Evolutionary conservation across 2,329 filamentous ascomycete genomes (phyloP), one percentile per base, ranked within the genome.

Genomic region (Neofusicoccum laricinum): DNA sequence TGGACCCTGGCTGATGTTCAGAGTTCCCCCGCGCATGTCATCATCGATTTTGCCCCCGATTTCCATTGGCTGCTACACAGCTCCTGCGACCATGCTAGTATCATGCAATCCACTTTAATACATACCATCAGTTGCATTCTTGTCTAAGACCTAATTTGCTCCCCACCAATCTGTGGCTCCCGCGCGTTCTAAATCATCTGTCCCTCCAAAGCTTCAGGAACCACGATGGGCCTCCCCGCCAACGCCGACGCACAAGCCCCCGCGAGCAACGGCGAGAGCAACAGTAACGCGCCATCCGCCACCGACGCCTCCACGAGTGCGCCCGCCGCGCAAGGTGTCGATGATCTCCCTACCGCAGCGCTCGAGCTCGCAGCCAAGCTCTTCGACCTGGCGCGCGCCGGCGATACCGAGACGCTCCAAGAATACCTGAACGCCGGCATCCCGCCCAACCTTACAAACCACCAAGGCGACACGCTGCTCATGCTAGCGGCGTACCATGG

Each of bases 401-500:
- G 89, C 63, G 78, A 88, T 55, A 79, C 84, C 2, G 72, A 82
- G 4, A 75, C 86, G 12, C 85, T 92, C n/a, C 72, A 82, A 46
- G 84, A 88, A 74, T 89, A 89, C 53, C 75, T 92, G 41, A 80
- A 82, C 1, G 86, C 85, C 1, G 89, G 90, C 1, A 78, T 92
- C 30, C 89, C 89, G 0, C 79, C 85, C 1, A 91, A 91, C 70
- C 80, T 92, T 74, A 90, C 88, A 21, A 91, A 92, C 70, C 84
- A 89, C 57, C 88, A 90, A 67, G 90, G 89, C 55, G 89, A 92
- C 72, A 90, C 85, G n/a, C 75, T 92, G 66, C 79, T 92, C 65
- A 92, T 92, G 90, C 83, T 92, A 1, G 86, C 89, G 0, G 83
- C 88, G 0, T 92, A 92, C 69, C 84, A 91, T 68, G 88, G 88